Percentiles rank a stretch among this genome's conserved stretches.
Evolutionary conservation across 2,329 filamentous ascomycete genomes (phyloP).

Genomic region (Talaromyces sp.): DNA sequence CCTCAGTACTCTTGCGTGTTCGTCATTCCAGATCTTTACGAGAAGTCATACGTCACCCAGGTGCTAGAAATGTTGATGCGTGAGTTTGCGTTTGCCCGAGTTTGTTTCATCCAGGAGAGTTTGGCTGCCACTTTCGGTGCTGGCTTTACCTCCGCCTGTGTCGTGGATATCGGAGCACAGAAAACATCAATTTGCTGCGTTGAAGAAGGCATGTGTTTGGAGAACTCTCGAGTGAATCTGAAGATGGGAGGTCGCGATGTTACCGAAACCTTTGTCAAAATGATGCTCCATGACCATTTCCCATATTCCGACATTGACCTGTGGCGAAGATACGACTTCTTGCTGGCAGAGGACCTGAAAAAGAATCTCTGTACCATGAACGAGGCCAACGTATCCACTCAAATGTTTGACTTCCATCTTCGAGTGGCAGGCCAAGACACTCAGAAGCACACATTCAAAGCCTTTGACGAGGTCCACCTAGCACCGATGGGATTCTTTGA

Average conservation of each 20-base stretch:
- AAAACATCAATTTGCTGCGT: conserved; percentile 98
- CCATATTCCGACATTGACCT: conserved; percentile 95
- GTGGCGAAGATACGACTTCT: conserved; percentile 83
- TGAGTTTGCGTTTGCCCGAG: conserved; percentile 84
- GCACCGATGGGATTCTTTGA: conserved; percentile 94
- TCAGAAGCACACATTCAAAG: conserved; percentile 92
- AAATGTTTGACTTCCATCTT: conserved; percentile 86
- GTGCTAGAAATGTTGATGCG: conserved; percentile 82
- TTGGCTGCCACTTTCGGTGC: conserved; percentile 93
- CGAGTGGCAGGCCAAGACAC: conserved; percentile 86
- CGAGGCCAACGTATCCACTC: conserved; percentile 84
- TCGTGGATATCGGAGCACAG: conserved; percentile 94
- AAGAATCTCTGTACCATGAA: conserved; percentile 90
- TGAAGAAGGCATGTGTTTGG: conserved; percentile 91
- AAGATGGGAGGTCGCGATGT: conserved; percentile 93
- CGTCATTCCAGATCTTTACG: conserved; percentile 94
- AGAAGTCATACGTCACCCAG: conserved; percentile 87
- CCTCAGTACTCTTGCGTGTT: conserved; percentile 94
- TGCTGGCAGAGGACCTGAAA: conserved; percentile 94
- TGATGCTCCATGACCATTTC: conserved; percentile 96
- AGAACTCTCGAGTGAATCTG: conserved; percentile 91
- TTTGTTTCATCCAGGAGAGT: conserved; percentile 96
- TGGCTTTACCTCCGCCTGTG: conserved; percentile 89
- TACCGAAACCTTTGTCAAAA: conserved; percentile 92
- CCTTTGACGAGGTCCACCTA: conserved; percentile 94